Evolutionary conservation across 352 stramenopile species (phyloP).

Genomic region (Phytophthora pluvialis): DNA sequence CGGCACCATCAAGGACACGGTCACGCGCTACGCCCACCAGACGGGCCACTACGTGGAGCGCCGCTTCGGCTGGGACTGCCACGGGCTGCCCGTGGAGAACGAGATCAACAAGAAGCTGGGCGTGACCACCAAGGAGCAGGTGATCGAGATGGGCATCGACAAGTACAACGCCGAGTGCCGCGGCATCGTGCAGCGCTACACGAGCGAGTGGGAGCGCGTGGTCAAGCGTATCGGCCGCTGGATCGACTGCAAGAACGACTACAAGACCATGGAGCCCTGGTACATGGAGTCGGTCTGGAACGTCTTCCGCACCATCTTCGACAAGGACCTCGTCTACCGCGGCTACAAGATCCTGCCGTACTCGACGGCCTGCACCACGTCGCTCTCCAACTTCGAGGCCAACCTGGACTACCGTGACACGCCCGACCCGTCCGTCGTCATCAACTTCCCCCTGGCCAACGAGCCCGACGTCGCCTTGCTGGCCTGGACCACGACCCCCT

Average conservation of each 20-base stretch:
- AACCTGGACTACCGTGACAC: constrained; percentile 99
- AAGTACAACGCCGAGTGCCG: constrained; percentile 99
- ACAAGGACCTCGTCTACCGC: constrained; percentile 99
- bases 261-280: constrained; percentile 99
- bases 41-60: constrained; percentile 97
- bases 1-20: constrained; percentile 99
- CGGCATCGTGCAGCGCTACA: constrained; percentile 98
- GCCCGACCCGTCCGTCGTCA: constrained; percentile 97
- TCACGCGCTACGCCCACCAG: constrained; percentile 99
- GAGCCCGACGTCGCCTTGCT: constrained; percentile 91
- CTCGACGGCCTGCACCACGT: constrained; percentile 97
- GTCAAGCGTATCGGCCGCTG: constrained; percentile 98
- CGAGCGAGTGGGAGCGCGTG: constrained; percentile 98
- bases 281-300: constrained; percentile 99
- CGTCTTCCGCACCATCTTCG: constrained; percentile 98
- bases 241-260: constrained; percentile 99
- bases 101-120: constrained; percentile 99
- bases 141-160: constrained; percentile 97
- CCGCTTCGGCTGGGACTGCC: constrained; percentile 99
- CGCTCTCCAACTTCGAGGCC: constrained; percentile 99
- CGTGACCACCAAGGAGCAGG: constrained; percentile 98
- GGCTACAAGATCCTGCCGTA: constrained; percentile 99
- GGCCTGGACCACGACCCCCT: constrained; percentile 99
- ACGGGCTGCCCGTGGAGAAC: constrained; percentile 99
- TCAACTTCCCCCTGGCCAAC: constrained; percentile 95